Conservation (phyloP, 495 filamentous ascomycete species). For the Penicillium egyptiacum region DNA sequence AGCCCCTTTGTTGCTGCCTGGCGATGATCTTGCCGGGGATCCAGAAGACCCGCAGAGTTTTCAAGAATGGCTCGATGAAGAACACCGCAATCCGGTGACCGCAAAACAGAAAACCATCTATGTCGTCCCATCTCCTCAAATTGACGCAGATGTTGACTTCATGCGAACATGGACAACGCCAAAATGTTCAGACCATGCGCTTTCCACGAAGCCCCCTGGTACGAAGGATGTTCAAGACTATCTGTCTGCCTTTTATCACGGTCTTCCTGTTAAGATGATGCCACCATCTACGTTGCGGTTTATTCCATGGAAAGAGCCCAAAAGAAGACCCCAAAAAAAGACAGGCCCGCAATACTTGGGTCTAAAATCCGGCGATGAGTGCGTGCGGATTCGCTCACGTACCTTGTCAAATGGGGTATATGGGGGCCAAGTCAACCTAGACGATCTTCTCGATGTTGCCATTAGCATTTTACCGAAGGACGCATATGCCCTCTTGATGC, state of each 20-base stretch:
- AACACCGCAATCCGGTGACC: constrained; percentile 55
- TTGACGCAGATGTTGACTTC: constrained; percentile 32
- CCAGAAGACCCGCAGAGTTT: constrained; percentile 59
- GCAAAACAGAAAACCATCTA: constrained; percentile 52
- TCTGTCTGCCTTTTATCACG: constrained; percentile 61
- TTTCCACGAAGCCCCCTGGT: constrained; percentile 12
- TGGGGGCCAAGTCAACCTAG: constrained; percentile 56
- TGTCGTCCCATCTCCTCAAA: constrained; percentile 45
- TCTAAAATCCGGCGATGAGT: constrained; percentile 35
- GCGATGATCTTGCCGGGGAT: constrained; percentile 58
- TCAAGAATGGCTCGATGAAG: constrained; percentile 51
- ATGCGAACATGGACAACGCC: constrained; percentile 24
- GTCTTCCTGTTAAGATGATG: constrained; percentile 49
- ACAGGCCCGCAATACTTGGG: constrained; percentile 35
- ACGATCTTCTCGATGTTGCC: constrained; percentile 62
- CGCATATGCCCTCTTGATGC: constrained; percentile 58
- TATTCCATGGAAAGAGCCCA: constrained; percentile 43
- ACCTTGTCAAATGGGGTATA: constrained; percentile 49
- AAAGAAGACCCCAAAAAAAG: constrained; percentile 17
- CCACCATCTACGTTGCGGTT: constrained; percentile 39
- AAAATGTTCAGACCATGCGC: neutral
- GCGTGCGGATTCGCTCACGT: constrained; percentile 56
- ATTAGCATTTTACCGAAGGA: constrained; percentile 56
- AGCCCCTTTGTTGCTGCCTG: constrained; percentile 59
- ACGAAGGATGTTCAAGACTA: constrained; percentile 50